A percentile compares a stretch with the other conserved stretches of the same genome.
phyloP scores from a whole-genome alignment of 2,329 filamentous ascomycete genomes.

The Fusarium sp. region DNA sequence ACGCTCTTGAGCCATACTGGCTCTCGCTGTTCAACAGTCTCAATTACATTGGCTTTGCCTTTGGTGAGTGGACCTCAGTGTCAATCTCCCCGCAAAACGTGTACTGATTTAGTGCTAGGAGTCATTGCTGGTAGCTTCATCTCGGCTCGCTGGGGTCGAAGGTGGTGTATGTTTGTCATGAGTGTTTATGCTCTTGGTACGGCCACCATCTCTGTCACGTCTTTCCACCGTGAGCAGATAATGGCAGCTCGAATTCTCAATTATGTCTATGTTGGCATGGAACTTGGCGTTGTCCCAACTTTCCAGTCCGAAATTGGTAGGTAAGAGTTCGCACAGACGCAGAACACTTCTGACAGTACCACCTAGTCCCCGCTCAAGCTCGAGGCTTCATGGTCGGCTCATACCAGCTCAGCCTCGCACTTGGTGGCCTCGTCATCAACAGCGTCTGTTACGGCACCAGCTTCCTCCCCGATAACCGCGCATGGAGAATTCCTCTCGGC shows the following conservation, averaged over 20 bases:
- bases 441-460: constrained; percentile 39
- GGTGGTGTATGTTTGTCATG: constrained; percentile 52
- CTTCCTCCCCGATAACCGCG: constrained; percentile 27
- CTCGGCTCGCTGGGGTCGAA: constrained; percentile 39
- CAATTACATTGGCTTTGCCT: constrained; percentile 51
- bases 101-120: constrained; percentile 13
- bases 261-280: constrained; percentile 42
- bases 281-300: constrained; percentile 47
- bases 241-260: constrained; percentile 40
- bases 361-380: constrained; percentile 41
- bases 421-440: constrained; percentile 45
- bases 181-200: constrained; percentile 48
- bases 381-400: constrained; percentile 51
- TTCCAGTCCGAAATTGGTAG: constrained; percentile 50
- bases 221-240: constrained; percentile 30
- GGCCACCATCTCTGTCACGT: constrained; percentile 36
- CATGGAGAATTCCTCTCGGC: constrained; percentile 39
- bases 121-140: constrained; percentile 39
- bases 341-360: not conserved
- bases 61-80: constrained; percentile 34
- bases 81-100: fast-evolving
- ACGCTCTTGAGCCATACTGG: constrained; percentile 47
- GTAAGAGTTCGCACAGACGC: not conserved
- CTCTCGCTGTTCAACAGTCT: constrained; percentile 52
- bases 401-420: constrained; percentile 48